phyloP scores from a whole-genome alignment of 768 basidiomycete genomes.

The Boletus sensibilis region DNA sequence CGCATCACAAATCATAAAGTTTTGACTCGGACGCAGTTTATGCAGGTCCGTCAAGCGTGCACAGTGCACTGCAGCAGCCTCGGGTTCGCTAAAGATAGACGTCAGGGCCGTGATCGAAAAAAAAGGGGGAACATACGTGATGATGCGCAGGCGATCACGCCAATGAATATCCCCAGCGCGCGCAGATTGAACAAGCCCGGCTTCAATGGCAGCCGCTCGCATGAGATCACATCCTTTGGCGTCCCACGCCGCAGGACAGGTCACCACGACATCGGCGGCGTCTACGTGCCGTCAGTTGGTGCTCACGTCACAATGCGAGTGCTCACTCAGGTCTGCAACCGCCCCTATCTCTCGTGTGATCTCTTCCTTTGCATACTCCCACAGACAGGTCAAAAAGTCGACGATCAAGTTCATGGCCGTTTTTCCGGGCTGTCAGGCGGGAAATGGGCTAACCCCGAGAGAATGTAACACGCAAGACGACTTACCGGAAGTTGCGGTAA shows the following conservation, averaged over 20 bases:
- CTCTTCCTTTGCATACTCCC: conserved; percentile 84
- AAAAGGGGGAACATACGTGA: conserved; percentile 48
- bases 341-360: conserved; percentile 86
- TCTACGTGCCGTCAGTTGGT: conserved; percentile 42
- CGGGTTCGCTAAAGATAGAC: conserved; percentile 50
- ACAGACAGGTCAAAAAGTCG: conserved; percentile 79
- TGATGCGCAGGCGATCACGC: conserved; percentile 80
- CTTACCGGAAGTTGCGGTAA: conserved; percentile 76
- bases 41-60: conserved; percentile 79
- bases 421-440: conserved; percentile 60
- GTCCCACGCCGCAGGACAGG: conserved; percentile 91
- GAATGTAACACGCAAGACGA: conserved; percentile 7
- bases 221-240: conserved; percentile 81
- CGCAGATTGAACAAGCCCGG: conserved; percentile 74
- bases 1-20: conserved; percentile 90
- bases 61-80: conserved; percentile 91
- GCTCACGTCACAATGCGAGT: background rate
- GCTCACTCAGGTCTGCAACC: conserved; percentile 79
- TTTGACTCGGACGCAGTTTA: conserved; percentile 75
- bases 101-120: conserved; percentile 8
- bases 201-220: conserved; percentile 79
- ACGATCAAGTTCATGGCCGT: conserved; percentile 74
- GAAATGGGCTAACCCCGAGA: background rate
- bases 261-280: conserved; percentile 80
- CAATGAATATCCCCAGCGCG: conserved; percentile 69